These are phyloP conservation scores for Stachybotrys echinatus DNA, from an alignment of 2,329 filamentous ascomycete genomes.

Conservation along the genomic window DNA sequence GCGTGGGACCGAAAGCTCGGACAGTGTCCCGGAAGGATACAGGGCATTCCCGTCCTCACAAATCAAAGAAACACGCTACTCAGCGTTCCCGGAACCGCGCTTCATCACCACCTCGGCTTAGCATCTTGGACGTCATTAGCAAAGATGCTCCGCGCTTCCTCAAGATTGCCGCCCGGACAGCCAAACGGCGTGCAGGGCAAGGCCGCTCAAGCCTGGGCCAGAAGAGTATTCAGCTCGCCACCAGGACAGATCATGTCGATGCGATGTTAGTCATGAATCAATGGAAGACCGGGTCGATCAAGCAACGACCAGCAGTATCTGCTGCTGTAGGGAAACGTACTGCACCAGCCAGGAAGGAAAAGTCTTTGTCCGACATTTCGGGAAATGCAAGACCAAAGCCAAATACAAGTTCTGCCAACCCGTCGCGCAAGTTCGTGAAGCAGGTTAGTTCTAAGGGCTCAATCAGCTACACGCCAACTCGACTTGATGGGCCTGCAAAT, in stretches of 20 bases:
- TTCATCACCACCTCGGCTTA: conserved; percentile 39
- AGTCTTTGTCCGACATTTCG: conserved; percentile 14
- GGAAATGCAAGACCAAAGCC: conserved; percentile 11
- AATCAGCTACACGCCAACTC: conserved; percentile 16
- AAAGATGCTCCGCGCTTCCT: conserved; percentile 51
- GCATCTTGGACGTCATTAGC: conserved; percentile 57
- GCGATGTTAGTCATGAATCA: conserved; percentile 45
- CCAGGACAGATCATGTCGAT: conserved; percentile 55
- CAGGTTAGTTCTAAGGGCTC: conserved; percentile 19
- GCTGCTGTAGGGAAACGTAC: conserved; percentile 11
- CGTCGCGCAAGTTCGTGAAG: conserved; percentile 22
- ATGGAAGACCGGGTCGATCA: conserved; percentile 52
- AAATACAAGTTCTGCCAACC: conserved; percentile 1
- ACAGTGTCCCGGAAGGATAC: neutral
- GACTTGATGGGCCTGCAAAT: neutral
- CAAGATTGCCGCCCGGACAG: conserved; percentile 56
- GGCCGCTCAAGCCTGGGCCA: conserved; percentile 49
- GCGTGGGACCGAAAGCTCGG: neutral
- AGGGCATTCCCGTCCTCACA: neutral
- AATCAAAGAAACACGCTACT: neutral
- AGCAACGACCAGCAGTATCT: conserved; percentile 31
- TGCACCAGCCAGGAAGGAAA: conserved; percentile 1
- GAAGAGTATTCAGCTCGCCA: conserved; percentile 58
- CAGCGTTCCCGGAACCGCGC: neutral
- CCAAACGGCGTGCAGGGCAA: conserved; percentile 36